Base-by-base conservation (phyloP, 352 stramenopile species). In the Phytophthora sojae region DNA sequence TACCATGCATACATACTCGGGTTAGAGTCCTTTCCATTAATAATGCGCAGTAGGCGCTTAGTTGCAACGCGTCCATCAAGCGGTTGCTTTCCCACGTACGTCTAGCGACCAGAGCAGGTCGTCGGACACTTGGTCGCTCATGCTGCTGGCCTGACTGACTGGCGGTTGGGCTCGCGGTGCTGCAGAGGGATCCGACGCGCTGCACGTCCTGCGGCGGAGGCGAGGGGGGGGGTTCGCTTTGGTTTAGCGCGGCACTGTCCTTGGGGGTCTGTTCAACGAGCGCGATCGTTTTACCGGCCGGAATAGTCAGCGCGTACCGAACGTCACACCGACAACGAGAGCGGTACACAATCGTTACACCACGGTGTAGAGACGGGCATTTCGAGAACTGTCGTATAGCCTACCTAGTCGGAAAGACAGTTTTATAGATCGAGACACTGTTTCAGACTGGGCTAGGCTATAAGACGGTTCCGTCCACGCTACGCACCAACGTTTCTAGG, bases 21-120 rank as follows among this genome's bases (percentile, higher is more conserved):
- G 15, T 45, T 26, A 26, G 25, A n/a, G 14, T 19, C 4, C 6
- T 3, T 45, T 8, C 37, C 37, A 45, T 19, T 45, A 45, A 45
- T 19, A 7, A 19, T 45, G 3, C 25, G 3, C 21, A 21, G 21
- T 21, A 44, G 7, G 37, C 14, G 12, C 15, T 55, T 44, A 47
- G 19, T 51, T 12, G 2, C 4, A 57, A 12, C 11, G 19, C 29
- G 19, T 61, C 60, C 56, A 57, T 50, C 2, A 30, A 4, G 17
- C 9, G 3, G 23, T 3, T 32, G 11, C n/a, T 3, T 3, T 21
- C 21, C 37, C 45, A 81, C 80, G 69, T 75, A 94, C 86, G 64
- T 94, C 86, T 56, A 92, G 71, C 42, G 86, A 88, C 70, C 82
- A 88, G 58, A 92, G 75, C 55, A 89, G 75, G 59, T 91, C 86